phyloP scores from a whole-genome alignment of 768 basidiomycete genomes.

The Hirschioporus abietinus region DNA sequence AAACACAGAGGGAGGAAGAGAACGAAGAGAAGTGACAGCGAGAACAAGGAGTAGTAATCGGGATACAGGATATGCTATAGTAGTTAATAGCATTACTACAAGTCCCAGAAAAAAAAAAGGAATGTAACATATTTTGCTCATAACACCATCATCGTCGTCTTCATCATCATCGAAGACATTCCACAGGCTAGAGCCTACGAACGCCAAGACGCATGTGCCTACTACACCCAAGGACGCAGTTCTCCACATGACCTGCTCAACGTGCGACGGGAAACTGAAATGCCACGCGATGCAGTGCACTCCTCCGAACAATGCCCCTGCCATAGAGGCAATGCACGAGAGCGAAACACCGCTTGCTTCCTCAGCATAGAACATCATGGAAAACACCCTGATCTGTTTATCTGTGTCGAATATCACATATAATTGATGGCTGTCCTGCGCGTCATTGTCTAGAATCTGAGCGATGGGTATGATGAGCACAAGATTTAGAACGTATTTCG shows the following conservation, averaged over 20 bases:
- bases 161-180: no score
- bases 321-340: not conserved
- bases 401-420: not conserved
- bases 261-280: constrained; percentile 19
- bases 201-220: not conserved
- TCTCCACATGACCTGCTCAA: constrained; percentile 22
- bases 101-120: no score
- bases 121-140: no score
- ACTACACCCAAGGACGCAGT: constrained; percentile 8
- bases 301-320: constrained; percentile 16
- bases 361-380: not conserved
- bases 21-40: constrained; percentile 14
- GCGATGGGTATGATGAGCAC: not conserved
- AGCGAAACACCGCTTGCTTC: not conserved
- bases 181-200: no score
- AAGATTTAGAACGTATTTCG: not conserved
- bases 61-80: constrained; percentile 12
- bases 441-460: not conserved
- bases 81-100: not conserved
- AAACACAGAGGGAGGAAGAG: constrained; percentile 11
- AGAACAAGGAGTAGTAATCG: constrained; percentile 12
- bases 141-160: no score
- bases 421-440: not conserved
- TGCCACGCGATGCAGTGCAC: constrained; percentile 26
- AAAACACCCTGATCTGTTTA: not conserved